A percentile compares a stretch with the other conserved stretches of the same genome.
These are phyloP conservation scores for Thamnidium elegans DNA, from an alignment of 192 early-diverging fungal species.

Conservation along the genomic window DNA sequence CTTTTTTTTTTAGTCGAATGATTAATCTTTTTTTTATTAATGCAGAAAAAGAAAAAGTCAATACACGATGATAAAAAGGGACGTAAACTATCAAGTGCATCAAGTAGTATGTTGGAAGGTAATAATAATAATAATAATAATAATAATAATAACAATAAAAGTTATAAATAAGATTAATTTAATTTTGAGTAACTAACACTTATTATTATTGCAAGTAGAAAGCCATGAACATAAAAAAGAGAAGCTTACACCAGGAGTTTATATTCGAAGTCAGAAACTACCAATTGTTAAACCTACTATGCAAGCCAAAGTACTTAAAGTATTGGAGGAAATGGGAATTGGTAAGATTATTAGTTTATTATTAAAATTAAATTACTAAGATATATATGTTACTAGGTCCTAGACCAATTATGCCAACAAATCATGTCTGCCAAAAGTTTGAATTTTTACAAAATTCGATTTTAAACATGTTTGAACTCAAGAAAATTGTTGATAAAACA, in stretches of 20 bases:
- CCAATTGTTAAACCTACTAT: slow-evolving; percentile 51
- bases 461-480: slow-evolving; percentile 75
- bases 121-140: too few species aligned
- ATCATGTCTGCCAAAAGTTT: slow-evolving; percentile 74
- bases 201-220: not conserved
- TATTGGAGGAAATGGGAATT: slow-evolving; percentile 57
- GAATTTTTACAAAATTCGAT: slow-evolving; percentile 75
- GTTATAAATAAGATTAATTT: too few species aligned
- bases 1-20: not conserved
- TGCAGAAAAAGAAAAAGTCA: slow-evolving; percentile 37
- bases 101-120: slow-evolving; percentile 17
- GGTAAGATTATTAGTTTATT: too few species aligned
- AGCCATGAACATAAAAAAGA: slow-evolving; percentile 39
- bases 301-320: slow-evolving; percentile 45
- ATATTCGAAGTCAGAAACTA: slow-evolving; percentile 59
- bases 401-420: slow-evolving; percentile 84
- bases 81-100: slow-evolving; percentile 28
- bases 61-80: slow-evolving; percentile 29
- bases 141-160: too few species aligned
- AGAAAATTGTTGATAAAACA: slow-evolving; percentile 76
- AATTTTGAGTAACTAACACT: not conserved
- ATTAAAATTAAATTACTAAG: not conserved
- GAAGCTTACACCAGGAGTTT: slow-evolving; percentile 61
- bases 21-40: not conserved
- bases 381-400: slow-evolving; percentile 20